Conservation (phyloP, 495 filamentous ascomycete species). For the Penicillium taxi region DNA sequence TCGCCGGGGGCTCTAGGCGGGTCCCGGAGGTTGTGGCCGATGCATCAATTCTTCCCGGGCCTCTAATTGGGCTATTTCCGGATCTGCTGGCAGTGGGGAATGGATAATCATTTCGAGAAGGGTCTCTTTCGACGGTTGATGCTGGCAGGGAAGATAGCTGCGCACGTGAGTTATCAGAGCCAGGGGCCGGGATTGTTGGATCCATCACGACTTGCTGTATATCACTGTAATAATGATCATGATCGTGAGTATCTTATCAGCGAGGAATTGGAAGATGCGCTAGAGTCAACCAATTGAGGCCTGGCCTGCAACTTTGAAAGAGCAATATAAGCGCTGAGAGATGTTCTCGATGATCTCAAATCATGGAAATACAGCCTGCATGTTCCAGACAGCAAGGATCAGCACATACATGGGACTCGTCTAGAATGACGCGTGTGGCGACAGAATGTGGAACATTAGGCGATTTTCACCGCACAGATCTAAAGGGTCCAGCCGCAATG, state of each 20-base stretch:
- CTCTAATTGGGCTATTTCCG: constrained; percentile 18
- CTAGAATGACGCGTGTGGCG: constrained; percentile 23
- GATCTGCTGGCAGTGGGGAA: constrained; percentile 15
- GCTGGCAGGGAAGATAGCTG: constrained; percentile 8
- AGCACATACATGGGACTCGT: too few species aligned
- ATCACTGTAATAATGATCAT: too few species aligned
- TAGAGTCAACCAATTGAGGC: too few species aligned
- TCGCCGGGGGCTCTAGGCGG: constrained; percentile 20
- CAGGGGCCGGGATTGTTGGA: constrained; percentile 12
- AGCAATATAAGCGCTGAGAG: too few species aligned
- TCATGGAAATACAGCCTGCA: too few species aligned
- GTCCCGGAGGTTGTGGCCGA: constrained; percentile 16
- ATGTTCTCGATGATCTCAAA: too few species aligned
- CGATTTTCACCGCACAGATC: background rate
- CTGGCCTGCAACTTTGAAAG: too few species aligned
- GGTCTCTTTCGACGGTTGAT: constrained; percentile 10
- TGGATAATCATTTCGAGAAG: constrained; percentile 16
- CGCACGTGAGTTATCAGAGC: constrained; percentile 5
- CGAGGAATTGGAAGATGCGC: too few species aligned
- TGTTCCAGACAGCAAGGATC: too few species aligned
- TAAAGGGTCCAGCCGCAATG: too few species aligned
- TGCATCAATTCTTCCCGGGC: constrained; percentile 6
- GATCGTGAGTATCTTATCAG: too few species aligned
- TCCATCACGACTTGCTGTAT: constrained; percentile 11
- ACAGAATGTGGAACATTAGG: constrained; percentile 15